These are phyloP conservation scores for Penicillium nordicum DNA, from an alignment of 2,329 filamentous ascomycete species.

Conservation along the genomic window DNA sequence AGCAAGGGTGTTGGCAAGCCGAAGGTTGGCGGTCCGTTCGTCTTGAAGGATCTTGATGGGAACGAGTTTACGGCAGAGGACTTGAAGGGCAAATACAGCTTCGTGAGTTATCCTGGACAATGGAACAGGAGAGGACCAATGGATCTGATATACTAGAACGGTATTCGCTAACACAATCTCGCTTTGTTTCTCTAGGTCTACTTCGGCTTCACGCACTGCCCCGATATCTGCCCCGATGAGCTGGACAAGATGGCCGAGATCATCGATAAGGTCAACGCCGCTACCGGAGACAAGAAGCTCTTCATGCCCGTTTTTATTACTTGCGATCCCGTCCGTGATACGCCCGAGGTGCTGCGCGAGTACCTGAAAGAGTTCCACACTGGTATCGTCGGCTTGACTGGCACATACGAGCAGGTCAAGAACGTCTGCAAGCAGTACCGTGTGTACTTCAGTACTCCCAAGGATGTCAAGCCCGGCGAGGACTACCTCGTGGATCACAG, in stretches of 20 bases:
- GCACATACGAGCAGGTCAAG: constrained; percentile 91
- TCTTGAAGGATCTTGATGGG: constrained; percentile 77
- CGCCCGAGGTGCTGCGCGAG: constrained; percentile 73
- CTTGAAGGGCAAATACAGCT: constrained; percentile 76
- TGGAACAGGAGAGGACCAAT: not conserved
- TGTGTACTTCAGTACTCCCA: constrained; percentile 94
- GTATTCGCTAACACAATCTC: constrained; percentile 1
- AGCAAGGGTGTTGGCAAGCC: constrained; percentile 89
- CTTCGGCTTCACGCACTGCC: constrained; percentile 97
- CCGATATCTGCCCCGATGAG: constrained; percentile 97
- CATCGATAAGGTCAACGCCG: constrained; percentile 64
- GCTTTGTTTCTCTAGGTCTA: constrained; percentile 63
- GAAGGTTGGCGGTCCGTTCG: constrained; percentile 86
- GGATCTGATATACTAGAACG: not conserved
- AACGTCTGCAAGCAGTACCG: constrained; percentile 91
- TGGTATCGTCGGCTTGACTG: constrained; percentile 81
- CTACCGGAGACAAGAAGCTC: constrained; percentile 38
- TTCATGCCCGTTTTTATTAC: constrained; percentile 87
- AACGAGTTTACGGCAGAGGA: constrained; percentile 72
- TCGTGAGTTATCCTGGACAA: constrained; percentile 36
- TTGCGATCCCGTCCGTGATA: constrained; percentile 90
- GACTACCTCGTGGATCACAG: constrained; percentile 98
- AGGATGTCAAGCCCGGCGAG: constrained; percentile 82
- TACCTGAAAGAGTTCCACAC: constrained; percentile 92
- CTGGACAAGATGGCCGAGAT: constrained; percentile 99